Conservation (phyloP, 768 basidiomycete genomes). For the Gloeopeniophorella convolvens region DNA sequence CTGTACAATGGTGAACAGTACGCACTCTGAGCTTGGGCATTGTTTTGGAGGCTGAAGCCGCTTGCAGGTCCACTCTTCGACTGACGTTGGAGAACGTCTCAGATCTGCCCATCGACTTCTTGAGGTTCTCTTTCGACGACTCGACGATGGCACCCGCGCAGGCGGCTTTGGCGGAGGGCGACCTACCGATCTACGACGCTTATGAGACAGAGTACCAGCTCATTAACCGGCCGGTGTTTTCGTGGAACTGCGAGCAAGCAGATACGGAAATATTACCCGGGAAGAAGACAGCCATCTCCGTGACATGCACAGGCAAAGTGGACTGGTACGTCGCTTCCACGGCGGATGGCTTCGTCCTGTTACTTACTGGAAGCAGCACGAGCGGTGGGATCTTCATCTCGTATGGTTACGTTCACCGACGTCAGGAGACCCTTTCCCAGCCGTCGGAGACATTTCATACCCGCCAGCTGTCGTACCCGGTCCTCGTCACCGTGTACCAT, state of each 20-base stretch:
- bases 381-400: conserved; percentile 76
- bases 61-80: conserved; percentile 67
- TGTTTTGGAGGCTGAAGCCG: conserved; percentile 11
- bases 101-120: conserved; percentile 70
- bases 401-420: conserved; percentile 64
- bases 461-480: conserved; percentile 81
- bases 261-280: conserved; percentile 60
- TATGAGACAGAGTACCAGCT: conserved; percentile 89
- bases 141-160: conserved; percentile 76
- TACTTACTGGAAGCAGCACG: conserved; percentile 40
- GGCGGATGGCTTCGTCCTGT: background rate
- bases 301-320: conserved; percentile 82
- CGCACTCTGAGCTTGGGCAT: conserved; percentile 20
- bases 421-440: conserved; percentile 26
- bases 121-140: conserved; percentile 85
- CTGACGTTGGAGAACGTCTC: conserved; percentile 91
- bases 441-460: conserved; percentile 63
- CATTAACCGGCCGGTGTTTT: conserved; percentile 71
- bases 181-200: conserved; percentile 73
- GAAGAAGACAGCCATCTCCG: conserved; percentile 56
- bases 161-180: conserved; percentile 70
- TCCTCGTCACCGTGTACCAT: conserved; percentile 91
- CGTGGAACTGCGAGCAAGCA: conserved; percentile 48
- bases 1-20: conserved; percentile 92
- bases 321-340: conserved; percentile 76